Evolutionary conservation across 2,329 filamentous ascomycete genomes (phyloP).

Genomic region (Chaetomium sp.): DNA sequence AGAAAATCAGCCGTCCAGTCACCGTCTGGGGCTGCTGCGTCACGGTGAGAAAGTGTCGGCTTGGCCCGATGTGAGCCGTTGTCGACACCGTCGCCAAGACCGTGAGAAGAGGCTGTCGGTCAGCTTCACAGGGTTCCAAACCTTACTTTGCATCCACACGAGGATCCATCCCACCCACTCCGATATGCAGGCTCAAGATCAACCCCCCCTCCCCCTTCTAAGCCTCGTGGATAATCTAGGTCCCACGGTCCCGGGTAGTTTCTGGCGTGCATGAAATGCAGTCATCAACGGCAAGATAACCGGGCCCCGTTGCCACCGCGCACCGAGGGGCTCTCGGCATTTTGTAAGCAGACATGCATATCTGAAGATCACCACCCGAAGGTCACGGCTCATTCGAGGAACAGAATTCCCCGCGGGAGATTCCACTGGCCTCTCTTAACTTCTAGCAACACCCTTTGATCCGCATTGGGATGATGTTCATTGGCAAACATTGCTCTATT

Average conservation of each 20-base stretch:
- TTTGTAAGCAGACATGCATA: constrained; percentile 9
- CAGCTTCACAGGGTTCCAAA: constrained; percentile 31
- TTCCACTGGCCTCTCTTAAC: not conserved
- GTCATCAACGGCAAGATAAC: not conserved
- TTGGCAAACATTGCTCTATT: constrained; percentile 30
- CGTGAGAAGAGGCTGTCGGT: constrained; percentile 21
- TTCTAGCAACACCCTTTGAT: not conserved
- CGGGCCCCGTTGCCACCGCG: not conserved
- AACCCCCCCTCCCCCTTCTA: not conserved
- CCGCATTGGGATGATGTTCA: constrained; percentile 1
- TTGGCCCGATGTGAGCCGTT: constrained; percentile 10
- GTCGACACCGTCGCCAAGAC: constrained; percentile 27
- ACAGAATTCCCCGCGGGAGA: not conserved
- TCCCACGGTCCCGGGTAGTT: constrained; percentile 27
- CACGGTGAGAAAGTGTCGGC: constrained; percentile 14
- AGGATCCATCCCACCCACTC: constrained; percentile 4
- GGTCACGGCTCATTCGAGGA: not conserved
- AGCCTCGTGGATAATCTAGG: constrained; percentile 24
- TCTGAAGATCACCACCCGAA: constrained; percentile 1
- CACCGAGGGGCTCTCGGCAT: constrained; percentile 9
- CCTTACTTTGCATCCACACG: constrained; percentile 11
- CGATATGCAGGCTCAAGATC: constrained; percentile 10
- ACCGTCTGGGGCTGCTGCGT: not conserved
- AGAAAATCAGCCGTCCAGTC: constrained; percentile 6
- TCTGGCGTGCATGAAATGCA: constrained; percentile 21